Evolutionary conservation across 2,329 filamentous ascomycete genomes (phyloP).

Genomic region (Hypoxylon sp.): DNA sequence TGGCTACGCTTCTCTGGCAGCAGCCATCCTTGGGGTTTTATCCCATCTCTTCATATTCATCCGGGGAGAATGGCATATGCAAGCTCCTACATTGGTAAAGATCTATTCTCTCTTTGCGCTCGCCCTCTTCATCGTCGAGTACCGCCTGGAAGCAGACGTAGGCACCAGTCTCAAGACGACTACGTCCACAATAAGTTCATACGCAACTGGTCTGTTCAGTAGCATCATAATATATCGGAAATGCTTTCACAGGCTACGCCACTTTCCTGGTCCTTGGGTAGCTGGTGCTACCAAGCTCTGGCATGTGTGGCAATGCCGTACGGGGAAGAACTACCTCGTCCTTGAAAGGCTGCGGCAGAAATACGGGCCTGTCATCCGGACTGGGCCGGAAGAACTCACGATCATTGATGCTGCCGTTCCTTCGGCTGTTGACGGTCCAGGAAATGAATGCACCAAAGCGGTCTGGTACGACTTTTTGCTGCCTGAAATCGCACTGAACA

Average conservation of each 20-base stretch:
- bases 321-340: slow-evolving; percentile 39
- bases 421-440: slow-evolving; percentile 32
- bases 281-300: slow-evolving; percentile 44
- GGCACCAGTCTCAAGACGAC: not conserved
- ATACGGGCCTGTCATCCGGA: slow-evolving; percentile 46
- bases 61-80: slow-evolving; percentile 44
- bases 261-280: slow-evolving; percentile 40
- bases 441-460: slow-evolving; percentile 38
- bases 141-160: slow-evolving; percentile 2
- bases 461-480: slow-evolving; percentile 48
- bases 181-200: slow-evolving; percentile 5
- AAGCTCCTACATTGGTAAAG: slow-evolving; percentile 21
- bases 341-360: slow-evolving; percentile 38
- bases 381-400: slow-evolving; percentile 47
- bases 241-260: slow-evolving; percentile 42
- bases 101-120: slow-evolving; percentile 18
- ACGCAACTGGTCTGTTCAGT: slow-evolving; percentile 29
- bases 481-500: slow-evolving; percentile 39
- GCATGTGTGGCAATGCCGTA: slow-evolving; percentile 42
- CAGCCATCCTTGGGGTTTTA: slow-evolving; percentile 17
- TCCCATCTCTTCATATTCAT: slow-evolving; percentile 42
- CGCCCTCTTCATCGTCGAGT: slow-evolving; percentile 11
- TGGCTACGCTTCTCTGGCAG: not conserved
- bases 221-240: slow-evolving; percentile 47
- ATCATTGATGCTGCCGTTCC: slow-evolving; percentile 41